These are phyloP conservation scores for Euphorbia schlechtendalii DNA, from an alignment of 441 rosid species.

Conservation along the genomic window DNA sequence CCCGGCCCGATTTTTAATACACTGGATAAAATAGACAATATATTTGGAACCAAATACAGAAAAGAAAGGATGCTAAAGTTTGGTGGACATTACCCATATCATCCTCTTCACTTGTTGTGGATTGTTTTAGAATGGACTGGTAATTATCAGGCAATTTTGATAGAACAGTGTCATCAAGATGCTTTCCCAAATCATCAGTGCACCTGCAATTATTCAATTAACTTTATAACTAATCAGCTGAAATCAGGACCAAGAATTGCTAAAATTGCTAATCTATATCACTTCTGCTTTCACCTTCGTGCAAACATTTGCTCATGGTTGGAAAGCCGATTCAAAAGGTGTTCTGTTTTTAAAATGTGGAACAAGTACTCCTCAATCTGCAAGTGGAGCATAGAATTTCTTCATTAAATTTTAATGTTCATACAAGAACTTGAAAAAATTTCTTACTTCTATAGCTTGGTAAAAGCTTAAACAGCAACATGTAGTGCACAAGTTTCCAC, in stretches of 20 bases:
- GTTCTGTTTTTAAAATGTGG: slow-evolving; percentile 46
- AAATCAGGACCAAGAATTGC: not conserved
- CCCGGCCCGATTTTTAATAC: too few species aligned
- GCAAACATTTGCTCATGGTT: slow-evolving; percentile 54
- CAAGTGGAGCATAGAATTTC: slow-evolving; percentile 8
- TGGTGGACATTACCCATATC: slow-evolving; percentile 56
- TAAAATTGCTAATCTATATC: not conserved
- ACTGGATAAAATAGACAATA: too few species aligned
- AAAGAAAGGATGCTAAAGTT: not conserved
- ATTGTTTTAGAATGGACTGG: slow-evolving; percentile 59
- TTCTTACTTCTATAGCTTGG: too few species aligned
- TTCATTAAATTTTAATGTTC: not conserved
- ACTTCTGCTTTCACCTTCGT: slow-evolving; percentile 36
- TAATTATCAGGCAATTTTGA: slow-evolving; percentile 72
- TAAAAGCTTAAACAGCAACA: not conserved
- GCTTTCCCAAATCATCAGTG: slow-evolving; percentile 54
- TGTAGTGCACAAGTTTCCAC: not conserved
- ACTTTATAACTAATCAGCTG: not conserved
- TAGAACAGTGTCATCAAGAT: slow-evolving; percentile 65
- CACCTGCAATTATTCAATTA: slow-evolving; percentile 35
- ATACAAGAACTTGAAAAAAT: too few species aligned
- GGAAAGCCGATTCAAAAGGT: slow-evolving; percentile 48
- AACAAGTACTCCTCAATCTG: slow-evolving; percentile 80
- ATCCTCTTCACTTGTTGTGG: slow-evolving; percentile 63
- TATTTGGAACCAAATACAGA: too few species aligned